Conservation (phyloP, 805 yeast genomes). For the Lipomyces lipofer region DNA sequence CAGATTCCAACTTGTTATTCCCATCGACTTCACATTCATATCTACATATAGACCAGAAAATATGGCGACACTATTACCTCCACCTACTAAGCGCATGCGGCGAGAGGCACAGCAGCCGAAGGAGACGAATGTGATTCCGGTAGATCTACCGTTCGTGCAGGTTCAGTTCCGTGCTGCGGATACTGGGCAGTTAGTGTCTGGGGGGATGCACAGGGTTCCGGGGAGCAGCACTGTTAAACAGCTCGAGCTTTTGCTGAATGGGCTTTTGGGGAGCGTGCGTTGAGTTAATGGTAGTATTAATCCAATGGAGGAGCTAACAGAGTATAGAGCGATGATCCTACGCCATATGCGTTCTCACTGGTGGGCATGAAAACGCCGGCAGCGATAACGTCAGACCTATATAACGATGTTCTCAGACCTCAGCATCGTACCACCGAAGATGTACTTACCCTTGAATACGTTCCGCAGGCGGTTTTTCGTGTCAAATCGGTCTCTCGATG, state of each 20-base stretch:
- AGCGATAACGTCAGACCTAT: slow-evolving; percentile 77
- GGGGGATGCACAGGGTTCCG: slow-evolving; percentile 73
- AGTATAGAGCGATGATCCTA: slow-evolving; percentile 64
- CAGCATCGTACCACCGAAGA: slow-evolving; percentile 90
- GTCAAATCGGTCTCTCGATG: slow-evolving; percentile 89
- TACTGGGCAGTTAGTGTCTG: slow-evolving; percentile 83
- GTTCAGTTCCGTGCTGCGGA: slow-evolving; percentile 91
- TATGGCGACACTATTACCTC: slow-evolving; percentile 91
- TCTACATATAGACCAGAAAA: too few relatives aligned
- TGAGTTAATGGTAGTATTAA: too few relatives aligned
- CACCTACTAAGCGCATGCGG: slow-evolving; percentile 86
- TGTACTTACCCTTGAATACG: slow-evolving; percentile 81
- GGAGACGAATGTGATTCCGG: slow-evolving; percentile 71
- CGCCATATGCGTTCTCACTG: slow-evolving; percentile 84
- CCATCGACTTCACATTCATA: too few relatives aligned
- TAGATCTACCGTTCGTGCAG: slow-evolving; percentile 80
- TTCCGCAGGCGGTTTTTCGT: slow-evolving; percentile 93
- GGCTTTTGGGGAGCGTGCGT: slow-evolving; percentile 54
- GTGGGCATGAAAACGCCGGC: slow-evolving; percentile 49
- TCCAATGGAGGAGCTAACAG: not conserved
- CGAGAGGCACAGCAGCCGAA: slow-evolving; percentile 79
- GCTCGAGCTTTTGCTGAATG: slow-evolving; percentile 82
- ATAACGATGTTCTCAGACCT: slow-evolving; percentile 79
- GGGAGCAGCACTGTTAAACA: slow-evolving; percentile 83
- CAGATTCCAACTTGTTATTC: too few relatives aligned